These are phyloP conservation scores for Moniliophthora roreri DNA, from an alignment of 1,284 basidiomycete species.

Conservation along the genomic window DNA sequence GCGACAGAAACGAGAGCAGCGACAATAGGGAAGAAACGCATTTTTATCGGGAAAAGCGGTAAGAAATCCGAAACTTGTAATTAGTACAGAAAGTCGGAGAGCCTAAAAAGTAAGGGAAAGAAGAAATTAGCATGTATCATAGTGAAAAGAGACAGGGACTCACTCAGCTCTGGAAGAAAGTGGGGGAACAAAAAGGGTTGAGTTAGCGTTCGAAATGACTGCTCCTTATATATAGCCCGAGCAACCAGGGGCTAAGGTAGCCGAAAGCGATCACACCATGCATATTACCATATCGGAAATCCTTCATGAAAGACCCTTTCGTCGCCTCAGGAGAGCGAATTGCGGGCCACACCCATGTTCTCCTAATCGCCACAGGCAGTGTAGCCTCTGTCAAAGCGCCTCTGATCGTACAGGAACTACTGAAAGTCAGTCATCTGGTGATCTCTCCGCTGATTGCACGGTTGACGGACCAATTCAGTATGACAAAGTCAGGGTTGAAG, in stretches of 20 bases:
- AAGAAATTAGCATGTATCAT: neutral
- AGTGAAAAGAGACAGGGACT: neutral
- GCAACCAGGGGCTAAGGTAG: neutral
- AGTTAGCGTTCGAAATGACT: neutral
- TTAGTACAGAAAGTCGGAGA: conserved; percentile 14
- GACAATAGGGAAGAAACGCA: conserved; percentile 17
- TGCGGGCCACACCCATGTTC: conserved; percentile 60
- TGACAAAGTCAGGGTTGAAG: conserved; percentile 74
- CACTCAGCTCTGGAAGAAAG: conserved; percentile 9
- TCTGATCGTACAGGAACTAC: conserved; percentile 79
- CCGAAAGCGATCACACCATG: neutral
- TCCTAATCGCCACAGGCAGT: conserved; percentile 89
- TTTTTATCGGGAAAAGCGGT: conserved; percentile 8
- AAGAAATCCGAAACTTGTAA: conserved; percentile 6
- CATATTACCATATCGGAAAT: neutral
- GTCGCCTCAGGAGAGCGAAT: conserved; percentile 42
- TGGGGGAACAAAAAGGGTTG: conserved; percentile 3
- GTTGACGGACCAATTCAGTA: conserved; percentile 45
- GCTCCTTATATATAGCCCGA: neutral
- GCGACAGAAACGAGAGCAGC: conserved; percentile 15
- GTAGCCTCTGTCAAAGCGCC: conserved; percentile 95
- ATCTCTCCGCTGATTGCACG: conserved; percentile 6
- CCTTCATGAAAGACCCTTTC: conserved; percentile 28
- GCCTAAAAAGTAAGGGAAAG: conserved; percentile 9
- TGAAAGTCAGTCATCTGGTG: conserved; percentile 49